Evolutionary conservation across 345 rosid genomes (phyloP), one percentile per base, ranked within the genome.

Genomic region (Murraya koenigii): DNA sequence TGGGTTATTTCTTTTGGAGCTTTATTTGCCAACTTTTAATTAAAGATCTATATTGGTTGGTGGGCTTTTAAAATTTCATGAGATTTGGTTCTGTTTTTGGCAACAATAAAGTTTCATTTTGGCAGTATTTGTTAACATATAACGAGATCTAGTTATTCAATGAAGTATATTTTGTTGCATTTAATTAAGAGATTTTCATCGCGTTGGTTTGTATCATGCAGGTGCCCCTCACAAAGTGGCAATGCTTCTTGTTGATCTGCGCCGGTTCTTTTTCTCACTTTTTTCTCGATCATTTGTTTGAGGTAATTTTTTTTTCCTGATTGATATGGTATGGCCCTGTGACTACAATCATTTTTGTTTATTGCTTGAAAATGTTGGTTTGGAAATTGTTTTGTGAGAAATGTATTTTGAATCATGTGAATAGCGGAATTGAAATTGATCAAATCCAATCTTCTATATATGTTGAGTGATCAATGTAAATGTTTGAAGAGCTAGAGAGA

Each of bases 231-330:
- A 74, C 88, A 20, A 86, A 84, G 81, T 80, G 56, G 86, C 95
- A 89, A 65, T 89, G 93, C 79, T 79, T 89, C 13, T 78, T 83
- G 58, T 63, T 91, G 80, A 66, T 89, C 67, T 71, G 83, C 19
- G 93, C 93, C 1, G 95, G 92, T 26, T 88, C 91, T 22, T 75
- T 91, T 17, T 91, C 95, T 44, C 95, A 91, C 78, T 91, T 91
- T 77, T 91, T 91, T 80, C 82, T 91, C 13, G 92, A 91, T 74
- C 95, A 91, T 68, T 81, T 91, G 76, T 91, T 91, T 69, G 95
- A 91, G 92, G 95, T 91, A 77, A 63, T 6, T 32, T 65, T 56
- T 66, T 3, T 6, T 32, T 54, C 32, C 61, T 3, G n/a, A n/a
- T 17, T 19, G 17, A 56, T 36, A 23, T 14, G 17, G 7, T 72